Evolutionary conservation across 345 rosid genomes (phyloP), one percentile per base, ranked within the genome.

Genomic region (Arabis hirsuta): DNA sequence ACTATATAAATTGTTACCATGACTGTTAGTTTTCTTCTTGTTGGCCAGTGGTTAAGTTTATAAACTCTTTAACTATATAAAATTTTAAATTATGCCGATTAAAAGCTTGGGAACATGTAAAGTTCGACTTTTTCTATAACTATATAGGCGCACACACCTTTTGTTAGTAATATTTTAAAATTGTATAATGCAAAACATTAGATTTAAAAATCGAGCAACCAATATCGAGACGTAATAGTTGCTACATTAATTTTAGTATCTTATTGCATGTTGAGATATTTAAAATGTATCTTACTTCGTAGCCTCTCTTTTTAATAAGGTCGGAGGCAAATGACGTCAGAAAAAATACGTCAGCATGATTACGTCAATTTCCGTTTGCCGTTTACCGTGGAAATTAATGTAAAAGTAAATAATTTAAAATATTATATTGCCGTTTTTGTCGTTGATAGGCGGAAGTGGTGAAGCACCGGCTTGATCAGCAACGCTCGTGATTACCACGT

Each of bases 251-350:
- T 4, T 26, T 14, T 5, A 20, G 54, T 44, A 32, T 44, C 47
- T 72, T 32, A 72, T 62, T 53, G 55, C 69, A 53, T 62, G 55
- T 55, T 72, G 69, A 31, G 43, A 43, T 13, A 52, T 9, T 61
- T 29, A 20, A 12, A 42, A 61, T 62, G 69, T 53, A 42, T 61
- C n/a, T 42, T 29, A 72, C 55, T 53, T 42, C 38, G 53, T 7
- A 62, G 59, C 27, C 69, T 52, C 36, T 71, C 42, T 11, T 8
- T 12, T 39, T 12, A 50, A 36, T 9, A 41, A 29, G 68, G 75
- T 61, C 69, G 62, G 44, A 72, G 36, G 69, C 43, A 29, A 62
- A 43, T 72, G 68, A 72, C 69, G 46, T 72, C n/a, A 53, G 54
- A 3, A 32, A 53, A 38, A 3, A 43, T 65, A 72, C 76, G 69